Evolutionary conservation across 2,329 filamentous ascomycete genomes (phyloP), one percentile per base, ranked within the genome.

Genomic region (Talaromyces sp.): DNA sequence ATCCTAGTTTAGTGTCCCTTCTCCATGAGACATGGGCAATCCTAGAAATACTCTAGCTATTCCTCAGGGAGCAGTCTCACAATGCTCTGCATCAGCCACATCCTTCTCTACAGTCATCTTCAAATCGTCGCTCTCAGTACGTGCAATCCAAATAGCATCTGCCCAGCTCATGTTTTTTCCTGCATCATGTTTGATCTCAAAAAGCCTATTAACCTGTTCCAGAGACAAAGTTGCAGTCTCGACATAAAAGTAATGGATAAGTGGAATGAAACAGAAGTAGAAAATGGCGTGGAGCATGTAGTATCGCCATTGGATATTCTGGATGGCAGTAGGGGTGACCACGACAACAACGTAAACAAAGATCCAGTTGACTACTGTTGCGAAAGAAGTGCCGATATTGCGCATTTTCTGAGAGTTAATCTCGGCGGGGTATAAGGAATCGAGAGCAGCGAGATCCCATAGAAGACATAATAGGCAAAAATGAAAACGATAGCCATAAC

Each of bases 301-400:
- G 60, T 82, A 85, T 59, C 77, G 78, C 76, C 81, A 85, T 6
- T 79, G 76, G 0, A 84, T 73, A 28, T 78, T 80, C 27, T 76
- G 70, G 16, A 73, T 69, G 2, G 67, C 63, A 9, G 57, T 52
- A 10, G 59, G 65, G 9, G 61, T 64, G 51, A 56, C 34, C 5
- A 54, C 50, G n/a, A 53, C 53, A 31, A 63, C 50, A 9, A 56
- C 53, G 28, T 54, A 63, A 7, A 44, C 52, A 31, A 31, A 50
- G 7, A 60, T 16, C 57, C 61, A 63, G n/a, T 63, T 51, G 5
- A 52, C 53, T 3, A 42, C 58, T 2, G 53, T 61, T 8, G 57
- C 28, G 12, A 58, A 44, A 44, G 66, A 60, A 18, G 61, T 60
- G 16, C 56, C 65, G 30, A 59, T 52, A 33, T 64, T 59, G 7